Evolutionary conservation across 2,329 filamentous ascomycete species (phyloP).

Genomic region (Cytospora piceicola): DNA sequence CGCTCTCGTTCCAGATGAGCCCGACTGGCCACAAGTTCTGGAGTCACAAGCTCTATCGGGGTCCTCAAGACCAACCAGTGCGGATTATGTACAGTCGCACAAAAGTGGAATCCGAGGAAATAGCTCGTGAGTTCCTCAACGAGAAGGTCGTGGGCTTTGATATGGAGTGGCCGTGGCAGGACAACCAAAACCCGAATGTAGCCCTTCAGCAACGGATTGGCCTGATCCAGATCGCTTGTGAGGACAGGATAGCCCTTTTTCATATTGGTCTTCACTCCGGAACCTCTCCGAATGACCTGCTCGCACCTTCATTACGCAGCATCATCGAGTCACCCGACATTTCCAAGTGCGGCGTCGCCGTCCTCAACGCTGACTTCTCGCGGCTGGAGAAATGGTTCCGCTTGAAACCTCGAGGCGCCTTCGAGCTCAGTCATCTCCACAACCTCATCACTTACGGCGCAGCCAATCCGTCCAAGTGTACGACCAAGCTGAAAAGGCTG

Average conservation of each 20-base stretch:
- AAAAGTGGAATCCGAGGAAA: conserved; percentile 67
- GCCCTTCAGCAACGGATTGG: conserved; percentile 72
- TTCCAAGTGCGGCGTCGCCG: conserved; percentile 76
- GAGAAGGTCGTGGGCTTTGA: conserved; percentile 84
- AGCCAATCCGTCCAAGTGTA: conserved; percentile 53
- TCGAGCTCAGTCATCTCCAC: conserved; percentile 84
- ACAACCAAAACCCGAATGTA: conserved; percentile 40
- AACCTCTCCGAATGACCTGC: conserved; percentile 54
- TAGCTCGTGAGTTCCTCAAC: conserved; percentile 67
- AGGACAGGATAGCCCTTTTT: conserved; percentile 77
- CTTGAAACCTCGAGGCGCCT: conserved; percentile 67
- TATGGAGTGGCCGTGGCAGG: conserved; percentile 75
- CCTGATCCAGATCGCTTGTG: conserved; percentile 79
- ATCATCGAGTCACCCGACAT: conserved; percentile 74
- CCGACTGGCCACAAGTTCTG: conserved; percentile 53
- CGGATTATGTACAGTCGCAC: conserved; percentile 78
- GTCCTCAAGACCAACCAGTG: conserved; percentile 53
- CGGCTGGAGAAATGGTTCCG: conserved; percentile 68
- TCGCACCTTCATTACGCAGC: conserved; percentile 69
- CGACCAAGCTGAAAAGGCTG: conserved; percentile 65
- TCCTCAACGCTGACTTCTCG: conserved; percentile 67
- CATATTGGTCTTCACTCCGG: conserved; percentile 69
- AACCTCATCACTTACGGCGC: conserved; percentile 70
- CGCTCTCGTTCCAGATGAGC: conserved; percentile 31
- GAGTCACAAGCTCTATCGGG: conserved; percentile 70